These are phyloP conservation scores for Trichoderma sp. DNA, from an alignment of 2,329 filamentous ascomycete species.

Conservation along the genomic window DNA sequence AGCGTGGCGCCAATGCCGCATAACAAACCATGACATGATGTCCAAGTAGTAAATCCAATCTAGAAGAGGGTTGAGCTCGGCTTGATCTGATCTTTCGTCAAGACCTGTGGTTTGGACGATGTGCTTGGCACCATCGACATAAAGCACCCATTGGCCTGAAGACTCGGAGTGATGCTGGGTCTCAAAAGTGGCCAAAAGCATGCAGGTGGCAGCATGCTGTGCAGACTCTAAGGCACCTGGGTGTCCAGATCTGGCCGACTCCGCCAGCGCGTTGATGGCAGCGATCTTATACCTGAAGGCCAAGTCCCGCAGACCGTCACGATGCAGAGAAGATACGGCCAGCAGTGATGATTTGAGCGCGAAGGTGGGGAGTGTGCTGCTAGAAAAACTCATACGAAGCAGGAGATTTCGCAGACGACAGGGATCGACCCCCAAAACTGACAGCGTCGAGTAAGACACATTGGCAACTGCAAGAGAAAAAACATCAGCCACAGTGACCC, in stretches of 20 bases:
- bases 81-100: not conserved
- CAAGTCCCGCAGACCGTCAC: conserved; percentile 3
- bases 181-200: conserved; percentile 6
- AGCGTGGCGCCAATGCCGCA: conserved; percentile 7
- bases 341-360: too few species aligned
- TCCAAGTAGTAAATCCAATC: conserved; percentile 11
- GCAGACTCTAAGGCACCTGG: not conserved
- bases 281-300: not conserved
- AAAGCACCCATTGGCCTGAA: conserved; percentile 9
- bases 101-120: conserved; percentile 1
- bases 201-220: conserved; percentile 9
- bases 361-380: too few species aligned
- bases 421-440: too few species aligned
- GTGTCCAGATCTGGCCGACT: too few species aligned
- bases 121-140: conserved; percentile 5
- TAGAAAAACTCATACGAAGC: too few species aligned
- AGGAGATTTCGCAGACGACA: too few species aligned
- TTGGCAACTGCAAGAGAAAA: too few species aligned
- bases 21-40: conserved; percentile 12
- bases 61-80: not conserved
- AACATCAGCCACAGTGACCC: too few species aligned
- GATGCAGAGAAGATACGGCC: not conserved
- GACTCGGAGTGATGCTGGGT: conserved; percentile 10
- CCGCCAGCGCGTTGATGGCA: not conserved
- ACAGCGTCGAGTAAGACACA: too few species aligned